These are phyloP conservation scores for Medicago ruthenica DNA, from an alignment of 306 rosid genomes.

Conservation along the genomic window DNA sequence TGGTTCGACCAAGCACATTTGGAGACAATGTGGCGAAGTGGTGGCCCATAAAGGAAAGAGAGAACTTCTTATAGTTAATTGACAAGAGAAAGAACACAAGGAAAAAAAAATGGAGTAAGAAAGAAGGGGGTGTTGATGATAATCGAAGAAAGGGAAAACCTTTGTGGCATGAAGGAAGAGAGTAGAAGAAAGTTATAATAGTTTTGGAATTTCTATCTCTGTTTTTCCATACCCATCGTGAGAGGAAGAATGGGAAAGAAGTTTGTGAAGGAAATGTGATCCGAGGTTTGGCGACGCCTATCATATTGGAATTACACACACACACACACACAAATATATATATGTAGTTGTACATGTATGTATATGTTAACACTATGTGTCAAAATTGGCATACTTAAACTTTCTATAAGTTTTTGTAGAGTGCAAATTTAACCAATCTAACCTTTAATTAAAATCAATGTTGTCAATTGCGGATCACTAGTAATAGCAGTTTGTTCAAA, in stretches of 20 bases:
- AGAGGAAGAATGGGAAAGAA: neutral
- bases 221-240: neutral
- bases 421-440: neutral
- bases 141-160: neutral
- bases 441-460: neutral
- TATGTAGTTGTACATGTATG: too few species aligned
- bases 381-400: neutral
- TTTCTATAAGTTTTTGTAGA: neutral
- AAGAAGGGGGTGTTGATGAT: neutral
- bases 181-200: neutral
- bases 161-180: neutral
- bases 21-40: neutral
- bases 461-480: too few species aligned
- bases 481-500: too few species aligned
- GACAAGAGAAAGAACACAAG: neutral
- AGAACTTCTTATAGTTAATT: neutral
- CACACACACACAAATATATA: too few species aligned
- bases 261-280: neutral
- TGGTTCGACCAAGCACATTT: neutral
- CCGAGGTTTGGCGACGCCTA: neutral
- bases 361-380: neutral
- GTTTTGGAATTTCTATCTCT: neutral
- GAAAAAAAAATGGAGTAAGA: neutral
- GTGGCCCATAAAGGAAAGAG: neutral
- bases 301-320: neutral